Evolutionary conservation across 148 eudicot species (phyloP).

Genomic region (Persicaria tinctoria): DNA sequence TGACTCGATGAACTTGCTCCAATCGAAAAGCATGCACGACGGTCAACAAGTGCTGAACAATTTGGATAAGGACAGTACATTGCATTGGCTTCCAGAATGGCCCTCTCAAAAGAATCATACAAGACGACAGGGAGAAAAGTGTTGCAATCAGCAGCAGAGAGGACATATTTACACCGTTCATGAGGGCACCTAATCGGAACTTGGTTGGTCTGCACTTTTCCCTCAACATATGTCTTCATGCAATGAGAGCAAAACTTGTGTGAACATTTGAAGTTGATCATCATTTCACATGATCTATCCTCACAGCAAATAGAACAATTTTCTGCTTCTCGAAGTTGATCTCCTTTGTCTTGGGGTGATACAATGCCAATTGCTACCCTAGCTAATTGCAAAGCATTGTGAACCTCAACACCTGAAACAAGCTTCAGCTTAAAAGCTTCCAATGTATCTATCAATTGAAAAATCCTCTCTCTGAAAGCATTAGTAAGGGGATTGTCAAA

Average conservation of each 20-base stretch:
- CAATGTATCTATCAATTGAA: constrained; percentile 39
- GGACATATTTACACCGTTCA: constrained; percentile 42
- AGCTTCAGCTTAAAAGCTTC: constrained; percentile 47
- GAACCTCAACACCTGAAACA: constrained; percentile 34
- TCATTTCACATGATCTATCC: constrained; percentile 51
- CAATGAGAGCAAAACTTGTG: constrained; percentile 80
- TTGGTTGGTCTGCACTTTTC: constrained; percentile 43
- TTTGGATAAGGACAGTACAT: constrained; percentile 56
- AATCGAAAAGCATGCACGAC: constrained; percentile 42
- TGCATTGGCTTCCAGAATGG: constrained; percentile 39
- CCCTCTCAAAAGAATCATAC: constrained; percentile 44
- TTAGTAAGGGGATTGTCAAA: constrained; percentile 45
- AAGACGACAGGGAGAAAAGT: constrained; percentile 60
- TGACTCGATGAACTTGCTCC: constrained; percentile 46
- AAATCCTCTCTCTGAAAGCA: constrained; percentile 56
- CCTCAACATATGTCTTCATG: constrained; percentile 61
- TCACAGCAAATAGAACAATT: constrained; percentile 65
- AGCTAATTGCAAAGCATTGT: constrained; percentile 49
- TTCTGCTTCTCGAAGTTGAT: constrained; percentile 20
- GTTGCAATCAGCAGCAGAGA: constrained; percentile 47
- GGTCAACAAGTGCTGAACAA: constrained; percentile 61
- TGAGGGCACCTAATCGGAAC: constrained; percentile 69
- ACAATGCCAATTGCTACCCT: constrained; percentile 63
- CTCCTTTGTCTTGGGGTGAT: constrained; percentile 25
- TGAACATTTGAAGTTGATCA: constrained; percentile 50